Conservation (phyloP, 768 basidiomycete genomes). For the Cyathus striatus region DNA sequence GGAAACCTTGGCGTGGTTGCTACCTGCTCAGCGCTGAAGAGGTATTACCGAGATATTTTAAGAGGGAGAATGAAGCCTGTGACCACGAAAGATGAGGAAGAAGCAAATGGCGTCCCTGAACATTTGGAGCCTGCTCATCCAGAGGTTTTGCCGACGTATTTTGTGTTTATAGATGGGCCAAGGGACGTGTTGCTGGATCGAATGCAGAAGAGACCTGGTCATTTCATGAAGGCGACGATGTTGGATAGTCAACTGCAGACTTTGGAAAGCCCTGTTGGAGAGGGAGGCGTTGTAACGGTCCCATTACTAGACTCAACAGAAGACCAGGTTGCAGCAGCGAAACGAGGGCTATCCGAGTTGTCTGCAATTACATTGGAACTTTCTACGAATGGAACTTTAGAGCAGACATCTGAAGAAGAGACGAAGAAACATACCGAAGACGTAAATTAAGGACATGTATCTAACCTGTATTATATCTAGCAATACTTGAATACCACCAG, state of each 20-base stretch:
- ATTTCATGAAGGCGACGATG: conserved; percentile 85
- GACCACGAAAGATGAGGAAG: conserved; percentile 13
- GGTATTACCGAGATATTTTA: conserved; percentile 75
- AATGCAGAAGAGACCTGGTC: conserved; percentile 59
- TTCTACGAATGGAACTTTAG: too few relatives aligned
- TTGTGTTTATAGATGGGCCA: conserved; percentile 73
- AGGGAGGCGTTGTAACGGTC: conserved; percentile 66
- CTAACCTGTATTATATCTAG: not conserved
- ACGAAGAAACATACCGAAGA: not conserved
- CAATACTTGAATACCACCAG: not conserved
- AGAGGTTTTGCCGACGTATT: conserved; percentile 53
- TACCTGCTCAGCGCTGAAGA: conserved; percentile 83
- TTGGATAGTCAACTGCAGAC: conserved; percentile 72
- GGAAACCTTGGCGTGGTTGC: conserved; percentile 58
- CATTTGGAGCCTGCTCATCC: conserved; percentile 20
- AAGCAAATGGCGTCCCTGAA: conserved; percentile 15
- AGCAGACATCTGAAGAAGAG: not conserved
- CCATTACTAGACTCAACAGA: conserved; percentile 45
- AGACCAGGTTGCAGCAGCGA: conserved; percentile 46
- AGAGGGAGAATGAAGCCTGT: conserved; percentile 40
- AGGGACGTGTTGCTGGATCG: conserved; percentile 52
- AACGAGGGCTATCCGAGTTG: conserved; percentile 30
- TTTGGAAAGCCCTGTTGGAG: conserved; percentile 64
- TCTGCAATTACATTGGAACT: not conserved
- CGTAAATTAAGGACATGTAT: not conserved